Conservation (phyloP, 2,329 filamentous ascomycete genomes). For the Talaromyces islandicus region DNA sequence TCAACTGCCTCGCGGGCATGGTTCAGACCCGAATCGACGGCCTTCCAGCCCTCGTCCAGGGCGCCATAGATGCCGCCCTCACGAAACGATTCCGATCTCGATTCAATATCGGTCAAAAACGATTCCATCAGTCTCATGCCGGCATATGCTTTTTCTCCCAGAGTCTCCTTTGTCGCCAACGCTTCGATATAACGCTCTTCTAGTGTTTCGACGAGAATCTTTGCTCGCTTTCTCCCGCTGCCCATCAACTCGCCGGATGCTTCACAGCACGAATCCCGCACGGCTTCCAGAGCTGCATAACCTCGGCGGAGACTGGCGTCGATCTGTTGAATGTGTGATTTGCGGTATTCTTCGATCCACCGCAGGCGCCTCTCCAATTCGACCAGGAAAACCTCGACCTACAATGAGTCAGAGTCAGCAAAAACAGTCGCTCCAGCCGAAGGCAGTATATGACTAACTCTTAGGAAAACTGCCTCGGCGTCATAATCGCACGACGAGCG, state of each 20-base stretch:
- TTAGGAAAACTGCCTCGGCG: conserved; percentile 40
- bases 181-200: conserved; percentile 84
- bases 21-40: conserved; percentile 72
- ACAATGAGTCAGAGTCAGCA: background rate
- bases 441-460: conserved; percentile 20
- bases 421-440: background rate
- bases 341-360: conserved; percentile 80
- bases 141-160: conserved; percentile 86
- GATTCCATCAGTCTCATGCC: conserved; percentile 80
- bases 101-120: conserved; percentile 81
- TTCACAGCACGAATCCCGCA: conserved; percentile 80
- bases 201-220: conserved; percentile 86
- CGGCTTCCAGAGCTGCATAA: conserved; percentile 77
- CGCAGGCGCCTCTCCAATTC: conserved; percentile 84
- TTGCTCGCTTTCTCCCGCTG: conserved; percentile 73
- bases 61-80: conserved; percentile 66
- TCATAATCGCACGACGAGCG: conserved; percentile 40
- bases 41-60: conserved; percentile 71
- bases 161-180: conserved; percentile 72
- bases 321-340: conserved; percentile 70
- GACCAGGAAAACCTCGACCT: conserved; percentile 53
- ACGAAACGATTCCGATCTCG: conserved; percentile 69
- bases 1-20: conserved; percentile 71
- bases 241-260: conserved; percentile 88
- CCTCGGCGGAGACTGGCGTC: conserved; percentile 80